Percentiles rank a stretch among this genome's conserved stretches.
These are phyloP conservation scores for Aspergillus awamori DNA, from an alignment of 2,329 filamentous ascomycete species.

Conservation along the genomic window DNA sequence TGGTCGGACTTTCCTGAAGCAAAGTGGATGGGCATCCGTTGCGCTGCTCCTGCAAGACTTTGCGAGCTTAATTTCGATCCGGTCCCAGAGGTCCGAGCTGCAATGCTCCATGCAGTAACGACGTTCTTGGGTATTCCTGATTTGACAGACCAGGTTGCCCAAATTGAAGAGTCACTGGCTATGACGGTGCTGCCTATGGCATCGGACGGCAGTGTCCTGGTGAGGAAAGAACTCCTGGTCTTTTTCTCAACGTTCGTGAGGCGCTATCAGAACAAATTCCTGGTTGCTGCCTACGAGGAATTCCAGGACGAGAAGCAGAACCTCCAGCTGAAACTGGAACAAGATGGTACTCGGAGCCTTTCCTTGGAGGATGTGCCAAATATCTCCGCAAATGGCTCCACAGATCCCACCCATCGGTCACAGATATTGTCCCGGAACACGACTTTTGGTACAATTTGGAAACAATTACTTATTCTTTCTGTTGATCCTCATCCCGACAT, in stretches of 20 bases:
- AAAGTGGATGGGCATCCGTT: constrained; percentile 93
- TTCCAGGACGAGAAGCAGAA: constrained; percentile 80
- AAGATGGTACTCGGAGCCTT: constrained; percentile 26
- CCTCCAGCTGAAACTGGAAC: constrained; percentile 56
- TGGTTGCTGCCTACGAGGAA: constrained; percentile 90
- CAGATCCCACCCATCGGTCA: constrained; percentile 30
- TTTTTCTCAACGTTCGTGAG: constrained; percentile 91
- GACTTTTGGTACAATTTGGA: constrained; percentile 92
- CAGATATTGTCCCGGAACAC: constrained; percentile 72
- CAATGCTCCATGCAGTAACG: constrained; percentile 90
- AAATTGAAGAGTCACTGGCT: constrained; percentile 88
- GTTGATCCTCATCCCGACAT: constrained; percentile 95
- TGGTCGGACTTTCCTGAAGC: constrained; percentile 90
- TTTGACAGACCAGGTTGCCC: constrained; percentile 84
- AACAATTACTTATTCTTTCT: constrained; percentile 84
- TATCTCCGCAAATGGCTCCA: constrained; percentile 25
- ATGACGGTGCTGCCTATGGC: constrained; percentile 89
- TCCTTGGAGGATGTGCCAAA: constrained; percentile 24
- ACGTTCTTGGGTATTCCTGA: constrained; percentile 94
- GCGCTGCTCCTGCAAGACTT: constrained; percentile 79
- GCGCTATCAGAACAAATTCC: constrained; percentile 87
- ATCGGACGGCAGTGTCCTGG: constrained; percentile 90
- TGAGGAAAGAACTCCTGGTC: constrained; percentile 87
- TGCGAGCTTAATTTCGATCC: constrained; percentile 80
- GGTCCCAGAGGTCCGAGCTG: constrained; percentile 88